Evolutionary conservation across 2,329 filamentous ascomycete species (phyloP).

Genomic region (Gaeumannomyces sp.): DNA sequence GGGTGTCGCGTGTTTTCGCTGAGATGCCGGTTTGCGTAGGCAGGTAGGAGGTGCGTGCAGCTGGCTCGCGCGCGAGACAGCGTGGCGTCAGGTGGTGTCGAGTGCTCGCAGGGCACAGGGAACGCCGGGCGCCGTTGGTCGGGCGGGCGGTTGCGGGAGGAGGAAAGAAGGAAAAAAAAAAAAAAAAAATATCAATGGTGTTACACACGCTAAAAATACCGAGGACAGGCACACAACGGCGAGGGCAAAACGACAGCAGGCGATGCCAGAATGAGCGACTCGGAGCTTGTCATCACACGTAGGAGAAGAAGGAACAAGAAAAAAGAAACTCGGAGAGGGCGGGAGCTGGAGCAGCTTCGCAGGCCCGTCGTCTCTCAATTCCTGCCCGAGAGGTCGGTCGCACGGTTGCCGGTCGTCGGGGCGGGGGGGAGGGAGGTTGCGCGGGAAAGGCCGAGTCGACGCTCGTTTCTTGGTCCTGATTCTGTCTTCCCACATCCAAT

Average conservation of each 20-base stretch:
- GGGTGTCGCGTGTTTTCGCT: background rate
- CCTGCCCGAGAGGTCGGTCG: background rate
- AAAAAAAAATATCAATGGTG: background rate
- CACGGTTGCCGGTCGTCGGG: background rate
- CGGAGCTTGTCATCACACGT: slow-evolving; percentile 11
- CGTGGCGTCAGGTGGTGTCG: background rate
- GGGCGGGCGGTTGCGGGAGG: background rate
- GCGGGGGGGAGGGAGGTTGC: background rate
- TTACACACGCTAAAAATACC: background rate
- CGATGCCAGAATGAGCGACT: slow-evolving; percentile 9
- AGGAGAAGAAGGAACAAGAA: background rate
- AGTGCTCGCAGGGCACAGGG: background rate
- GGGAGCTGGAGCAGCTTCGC: background rate
- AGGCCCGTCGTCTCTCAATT: background rate
- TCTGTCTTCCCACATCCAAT: background rate
- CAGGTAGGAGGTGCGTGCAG: no score
- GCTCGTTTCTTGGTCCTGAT: background rate
- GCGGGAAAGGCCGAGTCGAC: background rate
- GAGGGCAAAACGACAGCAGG: slow-evolving; percentile 7
- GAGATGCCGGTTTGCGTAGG: no score
- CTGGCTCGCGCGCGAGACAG: background rate
- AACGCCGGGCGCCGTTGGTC: background rate
- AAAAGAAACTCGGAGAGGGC: background rate
- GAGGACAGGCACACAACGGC: slow-evolving; percentile 4
- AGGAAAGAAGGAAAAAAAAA: background rate